Conservation (phyloP, 805 yeast genomes). For the Blastobotrys terrestris region DNA sequence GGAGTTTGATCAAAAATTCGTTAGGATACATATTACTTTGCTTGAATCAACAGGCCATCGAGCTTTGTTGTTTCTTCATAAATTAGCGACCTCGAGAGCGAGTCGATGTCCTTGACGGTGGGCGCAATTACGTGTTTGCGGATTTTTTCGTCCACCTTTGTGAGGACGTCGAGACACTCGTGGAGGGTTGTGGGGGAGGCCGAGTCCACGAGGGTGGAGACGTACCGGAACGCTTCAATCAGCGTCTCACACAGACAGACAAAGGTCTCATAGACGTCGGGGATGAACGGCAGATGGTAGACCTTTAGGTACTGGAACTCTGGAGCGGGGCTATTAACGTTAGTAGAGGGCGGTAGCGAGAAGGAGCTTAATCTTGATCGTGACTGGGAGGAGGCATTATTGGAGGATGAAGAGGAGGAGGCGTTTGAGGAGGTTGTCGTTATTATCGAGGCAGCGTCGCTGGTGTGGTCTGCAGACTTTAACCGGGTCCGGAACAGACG, state of each 20-base stretch:
- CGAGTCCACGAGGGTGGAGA: conserved; percentile 7
- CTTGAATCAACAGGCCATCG: conserved; percentile 15
- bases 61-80: conserved; percentile 20
- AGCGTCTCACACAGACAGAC: conserved; percentile 21
- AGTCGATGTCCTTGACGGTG: conserved; percentile 20
- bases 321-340: neutral
- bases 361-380: conserved; percentile 1
- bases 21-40: conserved; percentile 3
- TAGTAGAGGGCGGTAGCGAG: neutral
- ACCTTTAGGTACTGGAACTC: conserved; percentile 18
- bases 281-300: conserved; percentile 24
- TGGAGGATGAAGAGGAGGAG: neutral
- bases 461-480: conserved; percentile 15
- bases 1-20: too few species aligned
- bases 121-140: conserved; percentile 18
- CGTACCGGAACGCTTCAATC: conserved; percentile 18
- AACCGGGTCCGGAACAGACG: conserved; percentile 18
- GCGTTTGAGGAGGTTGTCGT: neutral
- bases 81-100: conserved; percentile 14
- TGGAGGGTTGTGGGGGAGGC: conserved; percentile 6
- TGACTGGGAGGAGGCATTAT: neutral
- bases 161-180: conserved; percentile 18
- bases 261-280: conserved; percentile 26
- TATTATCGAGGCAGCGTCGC: neutral
- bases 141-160: conserved; percentile 21